phyloP scores from a whole-genome alignment of 495 filamentous ascomycete species.

The Penicillium verhagenii region DNA sequence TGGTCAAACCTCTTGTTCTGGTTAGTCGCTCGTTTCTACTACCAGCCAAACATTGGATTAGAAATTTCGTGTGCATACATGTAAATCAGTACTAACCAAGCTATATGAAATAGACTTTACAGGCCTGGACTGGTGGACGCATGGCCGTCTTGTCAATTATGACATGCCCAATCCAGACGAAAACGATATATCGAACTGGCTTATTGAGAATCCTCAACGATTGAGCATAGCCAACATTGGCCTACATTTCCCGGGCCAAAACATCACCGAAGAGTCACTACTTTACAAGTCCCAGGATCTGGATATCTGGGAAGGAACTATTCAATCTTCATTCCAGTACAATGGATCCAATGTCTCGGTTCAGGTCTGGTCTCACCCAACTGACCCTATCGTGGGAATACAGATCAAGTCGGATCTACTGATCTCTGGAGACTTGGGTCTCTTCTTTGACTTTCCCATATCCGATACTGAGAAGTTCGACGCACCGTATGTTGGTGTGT shows the following conservation, averaged over 20 bases:
- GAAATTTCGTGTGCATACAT: no score
- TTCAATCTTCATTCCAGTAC: conserved; percentile 11
- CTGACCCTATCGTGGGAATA: background rate
- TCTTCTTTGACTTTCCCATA: conserved; percentile 5
- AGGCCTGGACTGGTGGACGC: conserved; percentile 18
- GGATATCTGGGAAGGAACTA: conserved; percentile 12
- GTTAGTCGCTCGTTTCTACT: background rate
- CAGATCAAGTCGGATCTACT: conserved; percentile 2
- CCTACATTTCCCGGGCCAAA: conserved; percentile 6
- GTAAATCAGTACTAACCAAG: background rate
- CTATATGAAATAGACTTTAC: conserved; percentile 6
- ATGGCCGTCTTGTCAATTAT: conserved; percentile 19
- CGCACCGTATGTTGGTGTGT: conserved; percentile 7
- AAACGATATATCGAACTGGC: conserved; percentile 17
- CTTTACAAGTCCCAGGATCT: conserved; percentile 4
- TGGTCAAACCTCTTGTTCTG: conserved; percentile 3
- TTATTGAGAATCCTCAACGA: conserved; percentile 19
- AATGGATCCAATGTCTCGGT: conserved; percentile 5
- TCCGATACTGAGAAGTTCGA: conserved; percentile 10
- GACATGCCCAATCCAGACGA: conserved; percentile 15
- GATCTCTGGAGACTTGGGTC: background rate
- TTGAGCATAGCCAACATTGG: conserved; percentile 15
- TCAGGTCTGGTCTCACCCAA: conserved; percentile 8
- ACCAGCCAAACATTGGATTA: no score
- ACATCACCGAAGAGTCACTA: conserved; percentile 9